These are phyloP conservation scores for Hypocreales sp. DNA, from an alignment of 2,329 filamentous ascomycete genomes.

Conservation along the genomic window DNA sequence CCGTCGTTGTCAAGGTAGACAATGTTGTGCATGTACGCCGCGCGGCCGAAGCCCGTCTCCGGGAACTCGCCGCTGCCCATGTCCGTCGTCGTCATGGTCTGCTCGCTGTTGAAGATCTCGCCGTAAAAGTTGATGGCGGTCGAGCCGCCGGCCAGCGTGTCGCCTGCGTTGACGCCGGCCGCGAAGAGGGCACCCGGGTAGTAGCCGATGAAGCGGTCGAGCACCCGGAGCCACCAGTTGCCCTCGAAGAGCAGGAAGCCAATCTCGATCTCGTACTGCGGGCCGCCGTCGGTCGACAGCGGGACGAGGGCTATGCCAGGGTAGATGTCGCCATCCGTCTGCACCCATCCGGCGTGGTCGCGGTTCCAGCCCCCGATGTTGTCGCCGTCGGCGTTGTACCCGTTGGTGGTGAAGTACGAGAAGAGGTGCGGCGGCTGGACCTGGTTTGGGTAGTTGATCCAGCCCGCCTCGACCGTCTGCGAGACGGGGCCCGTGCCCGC, in stretches of 20 bases:
- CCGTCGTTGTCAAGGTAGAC: slow-evolving; percentile 4
- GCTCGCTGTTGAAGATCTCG: slow-evolving; percentile 8
- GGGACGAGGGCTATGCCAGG: slow-evolving; percentile 6
- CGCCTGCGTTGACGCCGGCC: neutral
- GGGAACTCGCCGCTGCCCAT: slow-evolving; percentile 10
- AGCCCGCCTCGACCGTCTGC: slow-evolving; percentile 9
- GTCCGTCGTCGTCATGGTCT: slow-evolving; percentile 6
- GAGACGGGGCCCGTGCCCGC: slow-evolving; percentile 3
- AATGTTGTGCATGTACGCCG: slow-evolving; percentile 7
- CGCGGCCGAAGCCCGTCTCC: slow-evolving; percentile 4
- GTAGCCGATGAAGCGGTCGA: slow-evolving; percentile 7
- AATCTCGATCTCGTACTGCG: slow-evolving; percentile 5
- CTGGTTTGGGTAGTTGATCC: slow-evolving; percentile 8
- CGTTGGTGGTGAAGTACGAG: slow-evolving; percentile 8
- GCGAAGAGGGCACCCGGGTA: slow-evolving; percentile 7
- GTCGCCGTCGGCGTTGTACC: slow-evolving; percentile 5
- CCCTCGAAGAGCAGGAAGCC: slow-evolving; percentile 4
- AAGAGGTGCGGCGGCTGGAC: slow-evolving; percentile 6
- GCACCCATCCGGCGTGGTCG: slow-evolving; percentile 8
- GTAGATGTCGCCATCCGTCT: slow-evolving; percentile 5
- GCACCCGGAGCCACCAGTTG: slow-evolving; percentile 8
- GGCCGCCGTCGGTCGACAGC: slow-evolving; percentile 5
- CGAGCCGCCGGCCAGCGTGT: slow-evolving; percentile 5
- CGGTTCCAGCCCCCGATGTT: slow-evolving; percentile 7
- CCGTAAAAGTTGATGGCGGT: slow-evolving; percentile 7